Evolutionary conservation across 768 basidiomycete genomes (phyloP), one percentile per base, ranked within the genome.

Genomic region (Kondoa subrosea): DNA sequence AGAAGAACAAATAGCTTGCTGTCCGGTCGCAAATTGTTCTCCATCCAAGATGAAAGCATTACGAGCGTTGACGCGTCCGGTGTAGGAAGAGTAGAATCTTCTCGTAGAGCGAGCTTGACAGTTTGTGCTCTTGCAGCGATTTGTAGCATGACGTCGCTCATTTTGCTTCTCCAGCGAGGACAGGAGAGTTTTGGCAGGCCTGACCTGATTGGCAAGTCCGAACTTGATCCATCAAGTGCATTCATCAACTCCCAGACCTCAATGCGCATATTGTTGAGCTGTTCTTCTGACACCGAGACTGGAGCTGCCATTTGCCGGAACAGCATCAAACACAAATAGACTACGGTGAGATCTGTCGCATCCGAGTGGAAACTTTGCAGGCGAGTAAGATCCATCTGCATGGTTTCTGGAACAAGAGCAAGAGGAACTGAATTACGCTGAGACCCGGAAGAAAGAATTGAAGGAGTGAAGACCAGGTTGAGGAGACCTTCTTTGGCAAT

Each of bases 241-340:
- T 21, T 50, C 40, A 50, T 50, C 12, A 50, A 21, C 8, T 50
- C 40, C 40, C 40, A 50, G 40, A 50, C 21, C 12, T 50, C 40
- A 8, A 8, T 8, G 8, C 40, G 8, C 40, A 50, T 50, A 21
- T 8, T 50, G 8, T 8, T 8, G 21, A 50, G 40, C 40, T 50
- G 40, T 50, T 50, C 40, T 50, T 8, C 12, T 21, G 8, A 8
- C 40, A 50, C 12, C 21, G 40, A 8, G 40, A 50, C 74, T 78
- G 64, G 81, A 81, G 56, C n/a, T n/a, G 83, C 77, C 71, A 90
- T 82, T 74, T 89, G 86, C 56, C 88, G 84, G 75, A 85, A 89
- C 26, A 90, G 83, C 73, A 91, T 79, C 34, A 89, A 79, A 72
- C 89, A 83, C 83, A 91, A 85, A 78, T 86, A 88, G 64, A 89